Evolutionary conservation across 768 basidiomycete species (phyloP).

Genomic region (Clitopilus hobsonii): DNA sequence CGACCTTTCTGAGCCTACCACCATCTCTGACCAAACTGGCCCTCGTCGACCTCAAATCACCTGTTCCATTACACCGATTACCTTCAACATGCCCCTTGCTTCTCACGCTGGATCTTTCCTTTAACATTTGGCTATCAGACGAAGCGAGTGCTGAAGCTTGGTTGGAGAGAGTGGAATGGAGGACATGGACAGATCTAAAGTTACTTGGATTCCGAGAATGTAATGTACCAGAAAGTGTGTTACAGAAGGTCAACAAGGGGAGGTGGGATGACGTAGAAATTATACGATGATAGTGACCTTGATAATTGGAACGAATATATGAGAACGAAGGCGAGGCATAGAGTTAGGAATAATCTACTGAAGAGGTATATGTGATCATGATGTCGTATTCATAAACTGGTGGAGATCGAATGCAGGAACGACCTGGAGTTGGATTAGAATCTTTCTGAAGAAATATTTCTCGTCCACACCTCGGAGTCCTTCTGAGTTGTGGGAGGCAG

Average conservation of each 20-base stretch:
- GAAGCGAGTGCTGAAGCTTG: conserved; percentile 25
- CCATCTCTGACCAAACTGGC: conserved; percentile 62
- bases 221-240: conserved; percentile 34
- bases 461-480: neutral
- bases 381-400: neutral
- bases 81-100: conserved; percentile 59
- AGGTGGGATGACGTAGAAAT: conserved; percentile 64
- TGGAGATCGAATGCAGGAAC: neutral
- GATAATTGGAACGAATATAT: conserved; percentile 3
- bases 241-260: conserved; percentile 47
- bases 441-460: neutral
- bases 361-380: neutral
- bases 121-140: conserved; percentile 43
- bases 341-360: too few relatives aligned
- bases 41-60: conserved; percentile 45
- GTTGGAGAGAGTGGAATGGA: conserved; percentile 55
- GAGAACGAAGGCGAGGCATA: conserved; percentile 5
- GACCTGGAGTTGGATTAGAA: neutral
- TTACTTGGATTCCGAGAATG: conserved; percentile 57
- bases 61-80: conserved; percentile 51
- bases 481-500: conserved; percentile 32
- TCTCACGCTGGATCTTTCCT: conserved; percentile 62
- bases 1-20: conserved; percentile 48
- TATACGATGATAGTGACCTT: conserved; percentile 26
- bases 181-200: conserved; percentile 45